Evolutionary conservation across 768 basidiomycete genomes (phyloP).

Genomic region (Tricholoma flavovirens): DNA sequence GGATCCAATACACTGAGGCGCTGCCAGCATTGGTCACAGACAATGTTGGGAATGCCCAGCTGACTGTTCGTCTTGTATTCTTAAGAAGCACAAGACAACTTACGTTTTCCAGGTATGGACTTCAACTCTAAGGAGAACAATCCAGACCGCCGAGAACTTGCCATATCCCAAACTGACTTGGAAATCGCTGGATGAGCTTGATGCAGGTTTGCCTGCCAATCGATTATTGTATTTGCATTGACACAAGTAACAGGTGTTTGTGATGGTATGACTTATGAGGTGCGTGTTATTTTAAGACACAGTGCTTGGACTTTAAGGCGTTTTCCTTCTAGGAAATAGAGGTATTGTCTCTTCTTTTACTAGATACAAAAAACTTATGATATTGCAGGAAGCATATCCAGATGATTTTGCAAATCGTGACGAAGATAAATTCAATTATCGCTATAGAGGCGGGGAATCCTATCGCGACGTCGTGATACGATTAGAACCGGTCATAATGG

Average conservation of each 20-base stretch:
- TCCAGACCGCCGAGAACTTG: conserved; percentile 79
- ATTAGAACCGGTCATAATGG: conserved; percentile 98
- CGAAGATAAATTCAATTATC: conserved; percentile 99
- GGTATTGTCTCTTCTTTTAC: conserved; percentile 35
- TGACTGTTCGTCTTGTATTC: conserved; percentile 57
- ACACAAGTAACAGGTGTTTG: conserved; percentile 61
- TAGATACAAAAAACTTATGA: background rate
- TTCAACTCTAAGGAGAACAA: conserved; percentile 90
- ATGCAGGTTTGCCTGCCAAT: conserved; percentile 56
- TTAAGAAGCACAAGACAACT: background rate
- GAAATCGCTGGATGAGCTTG: conserved; percentile 97
- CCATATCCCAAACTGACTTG: conserved; percentile 92
- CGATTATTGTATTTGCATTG: background rate
- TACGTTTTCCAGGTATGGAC: conserved; percentile 79
- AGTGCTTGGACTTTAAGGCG: no score
- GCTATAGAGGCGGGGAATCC: conserved; percentile 95
- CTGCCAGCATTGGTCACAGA: conserved; percentile 84
- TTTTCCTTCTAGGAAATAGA: conserved; percentile 74
- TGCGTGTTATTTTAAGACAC: conserved; percentile 12
- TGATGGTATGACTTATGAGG: conserved; percentile 97
- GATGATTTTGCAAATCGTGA: conserved; percentile 98
- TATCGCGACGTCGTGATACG: conserved; percentile 96
- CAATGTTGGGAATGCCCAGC: conserved; percentile 81
- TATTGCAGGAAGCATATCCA: conserved; percentile 77
- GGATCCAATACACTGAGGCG: conserved; percentile 78